Evolutionary conservation across 768 basidiomycete genomes (phyloP), one percentile per base, ranked within the genome.

Genomic region (Neoboletus subvelutipes): DNA sequence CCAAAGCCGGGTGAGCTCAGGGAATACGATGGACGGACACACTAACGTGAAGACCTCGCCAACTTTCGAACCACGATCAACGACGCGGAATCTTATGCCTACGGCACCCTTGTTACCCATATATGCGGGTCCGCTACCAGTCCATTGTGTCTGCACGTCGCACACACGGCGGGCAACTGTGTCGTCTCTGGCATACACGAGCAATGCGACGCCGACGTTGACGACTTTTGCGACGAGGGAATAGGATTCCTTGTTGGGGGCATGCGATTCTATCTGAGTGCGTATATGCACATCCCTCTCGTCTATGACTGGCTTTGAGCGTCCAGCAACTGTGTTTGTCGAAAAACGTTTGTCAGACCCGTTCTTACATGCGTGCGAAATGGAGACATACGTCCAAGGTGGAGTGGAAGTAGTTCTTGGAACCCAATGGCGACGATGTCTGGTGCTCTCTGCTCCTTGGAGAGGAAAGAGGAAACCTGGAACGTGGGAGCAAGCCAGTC

Each of bases 81-180:
- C 72, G 22, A 94, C 78, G 48, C 88, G 83, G 71, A 98, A 87
- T 40, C 95, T 81, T 41, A 94, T 79, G 15, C 90, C 94, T 3
- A 97, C 94, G 1, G 92, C 95, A 28, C 93, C 94, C 73, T 98
- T 98, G 76, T 99, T 97, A 7, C 91, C 92, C 90, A 97, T 90
- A 62, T 82, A 86, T 17, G 71, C 80, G 34, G 83, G 86, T 6
- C 87, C 88, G 57, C 77, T 83, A 8, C 90, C 88, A 0, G 86
- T 90, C 85, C 90, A 88, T 54, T 82, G 76, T 46, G 88, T 87
- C 65, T 92, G 78, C 36, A 90, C 83, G 63, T 90, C 82, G 57
- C 76, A 73, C 22, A 88, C 76, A 53, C 74, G 76, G 56, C 85
- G 79, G 45, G 81, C 85, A 50, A 90, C 60, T 20, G 82, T 76